Base-by-base conservation (phyloP, 306 rosid species). In the Quercus gilva region DNA sequence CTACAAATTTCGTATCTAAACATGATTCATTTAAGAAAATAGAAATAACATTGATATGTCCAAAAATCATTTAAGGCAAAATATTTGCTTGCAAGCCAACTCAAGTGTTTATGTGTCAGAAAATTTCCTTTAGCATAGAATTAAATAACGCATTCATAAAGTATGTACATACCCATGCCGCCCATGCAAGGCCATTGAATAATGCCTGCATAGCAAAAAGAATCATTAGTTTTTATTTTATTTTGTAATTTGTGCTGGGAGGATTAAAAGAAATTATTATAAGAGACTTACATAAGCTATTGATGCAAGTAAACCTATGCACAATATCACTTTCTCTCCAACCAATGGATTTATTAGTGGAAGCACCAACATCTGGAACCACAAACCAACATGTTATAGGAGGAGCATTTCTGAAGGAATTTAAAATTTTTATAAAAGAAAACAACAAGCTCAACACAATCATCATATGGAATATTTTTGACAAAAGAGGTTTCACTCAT, bases 161-260 rank as follows among this genome's bases (percentile, higher is more conserved):
- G 69, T 69, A 78, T 65, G 63, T 74, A 26, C 89, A 5, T 84
- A 89, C 96, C 98, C 98, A 91, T 29, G 94, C 76, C 21, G 97
- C 98, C 98, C 97, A 93, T 79, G 98, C 97, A 77, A 93, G 81
- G 74, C 98, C 98, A 80, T 88, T 83, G 71, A 91, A 88, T 90
- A 87, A 82, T 72, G 92, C 94, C 98, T 93, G 76, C 73, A 61
- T 17, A 83, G 28, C 37, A 52, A 79, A 64, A 74, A 19, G 43
- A 15, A 64, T 21, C 25, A 52, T 79, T 51, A 75, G 63, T 52
- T 35, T 77, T 1, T 81, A 53, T 51, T 35, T 69, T 12, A 29
- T 25, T 6, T 23, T 55, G 1, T 28, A 8, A 28, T 64, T 13
- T 64, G 21, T 9, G 17, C 29, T 11, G 71, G 31, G n/a, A 29